A percentile compares a stretch with the other conserved stretches of the same genome.
phyloP scores from a whole-genome alignment of 225 moss, liverwort and hornwort species.

The Anthoceros angustus region DNA sequence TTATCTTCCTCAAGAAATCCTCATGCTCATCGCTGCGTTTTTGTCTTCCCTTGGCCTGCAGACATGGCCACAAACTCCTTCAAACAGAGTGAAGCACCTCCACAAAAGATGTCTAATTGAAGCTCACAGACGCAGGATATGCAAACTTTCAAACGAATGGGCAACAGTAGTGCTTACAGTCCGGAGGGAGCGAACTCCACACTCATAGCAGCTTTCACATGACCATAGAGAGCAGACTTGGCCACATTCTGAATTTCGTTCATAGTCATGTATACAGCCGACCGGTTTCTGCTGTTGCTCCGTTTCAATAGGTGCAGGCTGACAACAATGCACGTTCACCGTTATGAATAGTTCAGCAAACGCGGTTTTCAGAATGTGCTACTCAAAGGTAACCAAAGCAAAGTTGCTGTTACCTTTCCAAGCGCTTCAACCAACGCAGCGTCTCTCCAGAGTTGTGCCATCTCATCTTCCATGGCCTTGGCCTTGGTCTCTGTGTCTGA shows the following conservation, averaged over 20 bases:
- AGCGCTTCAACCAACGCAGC: too few relatives aligned
- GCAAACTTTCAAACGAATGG: too few relatives aligned
- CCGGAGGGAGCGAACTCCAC: neutral
- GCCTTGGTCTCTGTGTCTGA: too few relatives aligned
- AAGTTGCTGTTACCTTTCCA: too few relatives aligned
- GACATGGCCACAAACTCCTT: neutral
- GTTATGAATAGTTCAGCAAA: neutral
- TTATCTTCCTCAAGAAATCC: neutral
- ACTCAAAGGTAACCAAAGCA: neutral
- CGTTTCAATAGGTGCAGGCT: neutral
- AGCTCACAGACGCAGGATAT: neutral
- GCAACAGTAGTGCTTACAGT: too few relatives aligned
- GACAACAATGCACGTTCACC: neutral
- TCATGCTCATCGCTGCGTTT: neutral
- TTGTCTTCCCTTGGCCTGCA: neutral
- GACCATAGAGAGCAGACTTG: neutral
- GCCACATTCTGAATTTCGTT: neutral
- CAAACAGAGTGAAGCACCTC: neutral
- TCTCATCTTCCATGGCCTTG: too few relatives aligned
- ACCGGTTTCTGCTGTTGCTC: neutral
- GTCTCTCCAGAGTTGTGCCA: too few relatives aligned
- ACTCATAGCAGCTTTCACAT: neutral
- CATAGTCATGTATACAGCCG: neutral
- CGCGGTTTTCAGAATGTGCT: neutral
- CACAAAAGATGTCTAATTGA: neutral